These are phyloP conservation scores for Hyaloscypha finlandica DNA, from an alignment of 495 filamentous ascomycete genomes.

Conservation along the genomic window DNA sequence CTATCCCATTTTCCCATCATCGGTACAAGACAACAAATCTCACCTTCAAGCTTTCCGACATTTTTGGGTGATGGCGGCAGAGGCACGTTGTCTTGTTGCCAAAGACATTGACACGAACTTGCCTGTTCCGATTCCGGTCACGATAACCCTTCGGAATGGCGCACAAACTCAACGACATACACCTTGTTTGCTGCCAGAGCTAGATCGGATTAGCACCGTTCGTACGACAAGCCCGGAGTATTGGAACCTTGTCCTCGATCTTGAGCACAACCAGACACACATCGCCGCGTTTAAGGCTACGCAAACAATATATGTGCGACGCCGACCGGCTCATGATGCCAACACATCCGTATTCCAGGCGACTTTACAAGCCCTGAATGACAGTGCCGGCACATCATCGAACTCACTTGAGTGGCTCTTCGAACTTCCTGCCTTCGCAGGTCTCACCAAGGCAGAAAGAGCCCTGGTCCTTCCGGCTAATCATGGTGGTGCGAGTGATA, in stretches of 20 bases:
- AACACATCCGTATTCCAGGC: constrained; percentile 73
- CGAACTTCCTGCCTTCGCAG: constrained; percentile 58
- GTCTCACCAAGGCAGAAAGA: constrained; percentile 74
- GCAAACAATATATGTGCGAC: constrained; percentile 79
- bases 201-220: constrained; percentile 66
- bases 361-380: constrained; percentile 65
- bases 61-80: constrained; percentile 93
- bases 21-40: constrained; percentile 87
- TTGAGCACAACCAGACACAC: constrained; percentile 63
- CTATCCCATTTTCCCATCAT: constrained; percentile 88
- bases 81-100: constrained; percentile 82
- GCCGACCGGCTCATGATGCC: constrained; percentile 70
- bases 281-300: constrained; percentile 70
- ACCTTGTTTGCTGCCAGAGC: constrained; percentile 83
- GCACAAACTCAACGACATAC: constrained; percentile 45
- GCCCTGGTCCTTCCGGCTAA: constrained; percentile 70
- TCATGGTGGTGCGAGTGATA: constrained; percentile 45
- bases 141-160: constrained; percentile 53
- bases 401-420: constrained; percentile 78
- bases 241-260: constrained; percentile 84
- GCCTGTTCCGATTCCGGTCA: constrained; percentile 73
- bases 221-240: constrained; percentile 70
- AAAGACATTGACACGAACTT: constrained; percentile 81
- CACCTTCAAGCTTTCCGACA: constrained; percentile 97
- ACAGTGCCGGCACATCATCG: constrained; percentile 42